phyloP scores from a whole-genome alignment of 225 moss, liverwort and hornwort genomes.

The Asterella californica region DNA sequence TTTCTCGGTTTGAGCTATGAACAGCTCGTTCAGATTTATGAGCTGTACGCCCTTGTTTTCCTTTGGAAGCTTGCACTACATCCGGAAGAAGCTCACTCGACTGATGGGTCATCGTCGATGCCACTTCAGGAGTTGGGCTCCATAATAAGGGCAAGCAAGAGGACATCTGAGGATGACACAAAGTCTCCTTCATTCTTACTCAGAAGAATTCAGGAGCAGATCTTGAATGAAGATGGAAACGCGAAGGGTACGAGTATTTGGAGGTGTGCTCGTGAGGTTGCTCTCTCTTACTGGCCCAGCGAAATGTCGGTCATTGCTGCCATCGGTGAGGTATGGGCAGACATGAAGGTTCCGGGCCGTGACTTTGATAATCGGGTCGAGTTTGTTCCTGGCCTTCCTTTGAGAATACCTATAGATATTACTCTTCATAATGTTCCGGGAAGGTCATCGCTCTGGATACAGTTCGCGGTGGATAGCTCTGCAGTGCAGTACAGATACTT shows the following conservation, averaged over 20 bases:
- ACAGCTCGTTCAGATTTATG: conserved; percentile 37
- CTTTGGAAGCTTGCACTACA: conserved; percentile 37
- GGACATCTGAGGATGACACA: conserved; percentile 11
- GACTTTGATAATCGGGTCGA: conserved; percentile 51
- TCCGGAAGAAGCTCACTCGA: conserved; percentile 18
- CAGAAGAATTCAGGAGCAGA: conserved; percentile 31
- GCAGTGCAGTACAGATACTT: conserved; percentile 40
- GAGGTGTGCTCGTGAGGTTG: conserved; percentile 40
- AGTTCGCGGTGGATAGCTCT: conserved; percentile 40
- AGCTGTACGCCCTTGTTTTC: conserved; percentile 39
- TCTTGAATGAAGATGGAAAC: conserved; percentile 25
- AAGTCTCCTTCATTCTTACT: conserved; percentile 36
- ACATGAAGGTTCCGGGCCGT: conserved; percentile 43
- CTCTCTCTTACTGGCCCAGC: conserved; percentile 47
- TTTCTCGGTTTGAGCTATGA: conserved; percentile 40
- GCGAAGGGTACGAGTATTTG: conserved; percentile 8
- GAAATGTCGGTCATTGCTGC: conserved; percentile 18
- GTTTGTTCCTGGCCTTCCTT: conserved; percentile 47
- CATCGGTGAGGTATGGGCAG: conserved; percentile 47
- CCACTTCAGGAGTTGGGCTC: conserved; percentile 24
- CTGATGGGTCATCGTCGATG: conserved; percentile 7
- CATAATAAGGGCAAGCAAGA: conserved; percentile 25
- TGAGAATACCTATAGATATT: conserved; percentile 49
- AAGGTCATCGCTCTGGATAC: conserved; percentile 45
- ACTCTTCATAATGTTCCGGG: conserved; percentile 44